These are phyloP conservation scores for Gynochthodes officinalis DNA, from an alignment of 257 asterid genomes.

Conservation along the genomic window DNA sequence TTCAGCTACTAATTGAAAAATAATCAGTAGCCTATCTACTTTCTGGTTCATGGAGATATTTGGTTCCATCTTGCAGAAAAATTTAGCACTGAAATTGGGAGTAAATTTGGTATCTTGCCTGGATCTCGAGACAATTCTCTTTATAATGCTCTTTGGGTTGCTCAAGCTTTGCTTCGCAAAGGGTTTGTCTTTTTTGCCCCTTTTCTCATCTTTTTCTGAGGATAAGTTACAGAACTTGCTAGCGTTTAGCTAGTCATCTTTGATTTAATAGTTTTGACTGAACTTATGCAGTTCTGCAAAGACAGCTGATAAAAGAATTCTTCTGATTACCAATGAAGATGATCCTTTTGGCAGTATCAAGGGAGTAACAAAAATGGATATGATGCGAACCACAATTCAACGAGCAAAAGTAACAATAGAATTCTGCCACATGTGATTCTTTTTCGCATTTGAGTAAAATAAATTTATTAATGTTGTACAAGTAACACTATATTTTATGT, in stretches of 20 bases:
- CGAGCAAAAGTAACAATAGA: slow-evolving; percentile 70
- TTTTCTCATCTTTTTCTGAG: slow-evolving; percentile 14
- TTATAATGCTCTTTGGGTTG: slow-evolving; percentile 95
- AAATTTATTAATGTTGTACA: background rate
- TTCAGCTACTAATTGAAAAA: background rate
- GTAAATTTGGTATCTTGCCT: slow-evolving; percentile 72
- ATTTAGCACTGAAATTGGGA: slow-evolving; percentile 71
- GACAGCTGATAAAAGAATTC: slow-evolving; percentile 78
- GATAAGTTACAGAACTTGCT: slow-evolving; percentile 11
- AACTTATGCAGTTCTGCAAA: slow-evolving; percentile 61
- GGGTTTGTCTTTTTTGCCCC: slow-evolving; percentile 44
- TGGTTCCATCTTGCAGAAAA: slow-evolving; percentile 51
- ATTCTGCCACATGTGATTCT: background rate
- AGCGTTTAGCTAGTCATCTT: slow-evolving; percentile 9
- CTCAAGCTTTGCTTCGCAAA: slow-evolving; percentile 92
- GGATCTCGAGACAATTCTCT: slow-evolving; percentile 94
- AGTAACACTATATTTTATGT: background rate
- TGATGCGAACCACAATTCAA: slow-evolving; percentile 91
- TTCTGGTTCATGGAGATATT: background rate
- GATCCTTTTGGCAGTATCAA: slow-evolving; percentile 87
- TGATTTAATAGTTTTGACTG: slow-evolving; percentile 17
- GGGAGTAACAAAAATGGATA: slow-evolving; percentile 84
- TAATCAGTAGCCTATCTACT: background rate
- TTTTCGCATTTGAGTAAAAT: background rate
- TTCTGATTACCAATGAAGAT: slow-evolving; percentile 90